A percentile compares a stretch with the other conserved stretches of the same genome.
Evolutionary conservation across 1,284 basidiomycete genomes (phyloP).

Genomic region (Omphalotus olearius): DNA sequence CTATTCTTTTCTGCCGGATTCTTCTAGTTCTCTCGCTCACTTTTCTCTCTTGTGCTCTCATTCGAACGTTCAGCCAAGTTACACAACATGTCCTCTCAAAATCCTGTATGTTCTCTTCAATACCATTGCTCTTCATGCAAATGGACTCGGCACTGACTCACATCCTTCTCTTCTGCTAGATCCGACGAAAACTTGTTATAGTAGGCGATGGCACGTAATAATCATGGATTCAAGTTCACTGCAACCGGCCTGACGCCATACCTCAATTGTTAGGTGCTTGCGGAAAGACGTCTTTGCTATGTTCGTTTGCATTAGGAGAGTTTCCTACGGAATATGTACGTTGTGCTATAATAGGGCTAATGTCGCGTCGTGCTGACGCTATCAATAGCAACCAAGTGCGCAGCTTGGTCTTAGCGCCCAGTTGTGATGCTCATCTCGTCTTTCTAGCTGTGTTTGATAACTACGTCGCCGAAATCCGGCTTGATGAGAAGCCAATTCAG

Average conservation of each 20-base stretch:
- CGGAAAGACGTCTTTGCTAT: conserved; percentile 81
- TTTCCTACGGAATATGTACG: conserved; percentile 95
- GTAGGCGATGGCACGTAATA: conserved; percentile 81
- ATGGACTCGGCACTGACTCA: conserved; percentile 12
- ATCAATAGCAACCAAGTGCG: conserved; percentile 54
- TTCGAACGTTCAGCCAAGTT: neutral
- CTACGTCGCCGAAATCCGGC: conserved; percentile 95
- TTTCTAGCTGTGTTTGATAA: conserved; percentile 90
- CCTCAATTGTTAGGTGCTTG: conserved; percentile 57
- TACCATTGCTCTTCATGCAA: conserved; percentile 9
- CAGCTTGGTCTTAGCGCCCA: conserved; percentile 14
- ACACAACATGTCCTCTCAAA: conserved; percentile 41
- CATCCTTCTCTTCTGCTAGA: conserved; percentile 36
- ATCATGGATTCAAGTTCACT: conserved; percentile 17
- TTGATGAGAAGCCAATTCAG: conserved; percentile 96
- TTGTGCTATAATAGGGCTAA: conserved; percentile 20
- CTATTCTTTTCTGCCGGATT: conserved; percentile 2
- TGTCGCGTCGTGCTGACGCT: conserved; percentile 14
- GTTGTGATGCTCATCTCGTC: conserved; percentile 18
- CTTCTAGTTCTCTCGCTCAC: conserved; percentile 6
- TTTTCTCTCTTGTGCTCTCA: conserved; percentile 2
- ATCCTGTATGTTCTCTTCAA: conserved; percentile 36
- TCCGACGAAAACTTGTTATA: conserved; percentile 88
- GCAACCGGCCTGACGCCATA: conserved; percentile 15
- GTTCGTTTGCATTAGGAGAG: conserved; percentile 92